These are phyloP conservation scores for Nicotiana undulata DNA, from an alignment of 257 asterid genomes.

Conservation along the genomic window DNA sequence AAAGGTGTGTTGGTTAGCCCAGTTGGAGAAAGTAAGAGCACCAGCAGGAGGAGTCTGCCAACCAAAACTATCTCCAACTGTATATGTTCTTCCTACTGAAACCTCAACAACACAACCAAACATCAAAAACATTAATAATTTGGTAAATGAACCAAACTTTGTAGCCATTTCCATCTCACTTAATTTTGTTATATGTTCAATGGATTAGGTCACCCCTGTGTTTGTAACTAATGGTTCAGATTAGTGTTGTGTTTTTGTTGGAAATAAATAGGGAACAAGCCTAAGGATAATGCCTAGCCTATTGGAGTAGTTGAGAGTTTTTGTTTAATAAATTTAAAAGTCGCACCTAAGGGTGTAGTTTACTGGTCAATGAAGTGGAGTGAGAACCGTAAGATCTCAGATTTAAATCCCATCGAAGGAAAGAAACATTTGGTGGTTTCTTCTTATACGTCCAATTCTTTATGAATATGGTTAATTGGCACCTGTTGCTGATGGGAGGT, in stretches of 20 bases:
- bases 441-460: too few relatives aligned
- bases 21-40: slow-evolving; percentile 3
- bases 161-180: background rate
- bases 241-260: background rate
- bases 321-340: background rate
- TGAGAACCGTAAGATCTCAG: accelerated
- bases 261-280: background rate
- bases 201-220: background rate
- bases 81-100: slow-evolving; percentile 1
- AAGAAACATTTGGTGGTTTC: too few relatives aligned
- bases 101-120: background rate
- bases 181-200: background rate
- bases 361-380: background rate
- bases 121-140: background rate
- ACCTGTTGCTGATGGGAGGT: too few relatives aligned
- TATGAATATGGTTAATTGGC: accelerated
- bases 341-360: background rate
- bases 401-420: background rate
- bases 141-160: background rate
- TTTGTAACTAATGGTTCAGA: background rate
- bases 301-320: background rate
- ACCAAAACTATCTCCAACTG: background rate
- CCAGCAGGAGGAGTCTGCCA: slow-evolving; percentile 8
- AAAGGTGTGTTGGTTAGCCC: slow-evolving; percentile 9
- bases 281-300: background rate